Base-by-base conservation (phyloP, 2,329 filamentous ascomycete species). In the Xylariaceae sp. region DNA sequence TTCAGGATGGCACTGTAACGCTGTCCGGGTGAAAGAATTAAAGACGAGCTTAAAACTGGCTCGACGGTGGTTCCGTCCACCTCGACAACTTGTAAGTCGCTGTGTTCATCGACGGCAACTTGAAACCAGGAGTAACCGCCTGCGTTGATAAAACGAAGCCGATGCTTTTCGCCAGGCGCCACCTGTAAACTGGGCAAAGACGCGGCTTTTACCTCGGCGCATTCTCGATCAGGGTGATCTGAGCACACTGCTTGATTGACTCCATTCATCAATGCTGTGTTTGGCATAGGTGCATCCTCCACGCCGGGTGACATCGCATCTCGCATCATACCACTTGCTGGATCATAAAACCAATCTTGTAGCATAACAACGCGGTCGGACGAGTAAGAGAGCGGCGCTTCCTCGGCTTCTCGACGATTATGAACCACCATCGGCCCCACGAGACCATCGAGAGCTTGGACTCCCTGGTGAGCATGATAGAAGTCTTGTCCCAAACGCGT, bases 51-150 rank as follows among this genome's bases (percentile, higher is more conserved):
- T 1, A 80, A 73, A 3, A 74, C 71, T 0, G 86, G 83, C 54
- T 83, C 76, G 1, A 88, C 80, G 37, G 82, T 80, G 1, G 85
- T 82, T 12, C 86, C 87, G 64, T 90, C 87, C 0, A 87, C 83
- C 66, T 89, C 87, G 7, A 86, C 82, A 45, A 90, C 72, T 0
- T 73, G 67, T 45, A 72, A 60, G 29, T 61, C 59, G 8, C 72
- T 73, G 61, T 89, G 87, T 48, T 81, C 80, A 60, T 90, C 87
- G 45, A 89, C 75, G 65, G 82, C 83, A 31, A 90, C 77, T 64
- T 89, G 86, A 58, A 89, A 87, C 65, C 84, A 83, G 1, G 85
- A 85, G 64, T 88, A 88, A 0, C 83, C 85, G 8, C 84, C 87
- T 6, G 85, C 79, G 58, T 90, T 89, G 59, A 88, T 74, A 60